phyloP scores from a whole-genome alignment of 768 basidiomycete species.

The Clitopilus hobsonii region DNA sequence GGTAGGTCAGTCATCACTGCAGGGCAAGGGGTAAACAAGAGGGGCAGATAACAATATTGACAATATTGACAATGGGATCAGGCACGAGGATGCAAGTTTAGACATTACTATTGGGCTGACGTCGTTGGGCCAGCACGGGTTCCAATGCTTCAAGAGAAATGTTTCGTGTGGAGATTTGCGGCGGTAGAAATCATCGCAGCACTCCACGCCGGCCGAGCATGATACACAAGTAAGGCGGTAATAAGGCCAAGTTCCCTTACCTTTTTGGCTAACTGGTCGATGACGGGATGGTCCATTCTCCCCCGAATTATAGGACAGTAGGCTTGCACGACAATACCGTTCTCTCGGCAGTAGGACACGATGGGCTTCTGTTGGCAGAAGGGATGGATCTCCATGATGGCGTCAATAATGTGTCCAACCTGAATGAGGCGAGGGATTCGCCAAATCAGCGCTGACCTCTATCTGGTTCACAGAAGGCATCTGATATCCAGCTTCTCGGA shows the following conservation, averaged over 20 bases:
- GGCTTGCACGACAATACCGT: constrained; percentile 63
- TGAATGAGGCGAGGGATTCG: background rate
- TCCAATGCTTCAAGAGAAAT: background rate
- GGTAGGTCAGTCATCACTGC: background rate
- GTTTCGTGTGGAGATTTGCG: background rate
- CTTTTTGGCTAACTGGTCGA: constrained; percentile 55
- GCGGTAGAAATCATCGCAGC: background rate
- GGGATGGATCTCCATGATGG: constrained; percentile 59
- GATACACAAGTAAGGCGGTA: background rate
- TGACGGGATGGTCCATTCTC: constrained; percentile 45
- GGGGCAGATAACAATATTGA: too few relatives aligned
- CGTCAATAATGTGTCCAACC: background rate
- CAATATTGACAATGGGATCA: background rate
- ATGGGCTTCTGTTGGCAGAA: constrained; percentile 79
- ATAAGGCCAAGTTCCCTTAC: constrained; percentile 31
- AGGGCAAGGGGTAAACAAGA: background rate
- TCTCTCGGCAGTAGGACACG: constrained; percentile 63
- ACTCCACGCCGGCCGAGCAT: too few relatives aligned
- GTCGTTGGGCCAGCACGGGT: background rate
- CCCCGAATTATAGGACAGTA: constrained; percentile 75
- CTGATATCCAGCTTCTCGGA: constrained; percentile 54
- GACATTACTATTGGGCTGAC: background rate
- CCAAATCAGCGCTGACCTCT: constrained; percentile 43
- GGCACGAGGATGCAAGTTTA: background rate
- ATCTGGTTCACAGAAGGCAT: constrained; percentile 78